A percentile compares a stretch with the other conserved stretches of the same genome.
Conservation (phyloP, 106 monocot species). For the Apostasia shenzhenica region DNA sequence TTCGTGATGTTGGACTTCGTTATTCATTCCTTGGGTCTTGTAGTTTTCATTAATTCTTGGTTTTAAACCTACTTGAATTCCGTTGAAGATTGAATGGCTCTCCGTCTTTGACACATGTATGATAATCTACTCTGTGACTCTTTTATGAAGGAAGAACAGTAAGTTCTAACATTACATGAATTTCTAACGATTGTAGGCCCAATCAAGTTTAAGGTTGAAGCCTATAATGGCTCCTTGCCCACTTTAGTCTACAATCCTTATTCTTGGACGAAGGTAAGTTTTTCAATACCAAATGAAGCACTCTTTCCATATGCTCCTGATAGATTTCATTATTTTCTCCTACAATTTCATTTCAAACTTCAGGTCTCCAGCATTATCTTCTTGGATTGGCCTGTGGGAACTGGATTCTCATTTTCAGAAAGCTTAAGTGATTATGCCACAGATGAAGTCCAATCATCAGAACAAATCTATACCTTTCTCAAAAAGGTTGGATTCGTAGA, state of each 20-base stretch:
- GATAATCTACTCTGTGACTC: no score
- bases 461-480: no score
- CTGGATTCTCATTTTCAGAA: conserved; percentile 38
- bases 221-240: conserved; percentile 36
- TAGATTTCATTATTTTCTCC: neutral
- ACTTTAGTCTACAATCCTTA: conserved; percentile 24
- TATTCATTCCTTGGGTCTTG: no score
- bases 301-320: neutral
- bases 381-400: conserved; percentile 37
- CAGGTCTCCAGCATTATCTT: conserved; percentile 37
- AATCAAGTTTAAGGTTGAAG: conserved; percentile 1
- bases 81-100: no score
- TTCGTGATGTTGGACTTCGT: no score
- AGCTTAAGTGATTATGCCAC: conserved; percentile 14
- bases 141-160: no score
- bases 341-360: neutral
- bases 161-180: no score
- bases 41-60: no score
- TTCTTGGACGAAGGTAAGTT: conserved; percentile 44
- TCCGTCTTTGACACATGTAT: no score
- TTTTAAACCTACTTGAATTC: no score
- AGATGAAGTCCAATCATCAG: conserved; percentile 6
- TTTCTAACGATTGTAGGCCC: neutral
- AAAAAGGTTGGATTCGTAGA: no score
- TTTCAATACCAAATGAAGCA: neutral